Percentiles rank a stretch among this genome's conserved stretches.
phyloP scores from a whole-genome alignment of 2,329 filamentous ascomycete species.

The Metarhizium anisopliae region DNA sequence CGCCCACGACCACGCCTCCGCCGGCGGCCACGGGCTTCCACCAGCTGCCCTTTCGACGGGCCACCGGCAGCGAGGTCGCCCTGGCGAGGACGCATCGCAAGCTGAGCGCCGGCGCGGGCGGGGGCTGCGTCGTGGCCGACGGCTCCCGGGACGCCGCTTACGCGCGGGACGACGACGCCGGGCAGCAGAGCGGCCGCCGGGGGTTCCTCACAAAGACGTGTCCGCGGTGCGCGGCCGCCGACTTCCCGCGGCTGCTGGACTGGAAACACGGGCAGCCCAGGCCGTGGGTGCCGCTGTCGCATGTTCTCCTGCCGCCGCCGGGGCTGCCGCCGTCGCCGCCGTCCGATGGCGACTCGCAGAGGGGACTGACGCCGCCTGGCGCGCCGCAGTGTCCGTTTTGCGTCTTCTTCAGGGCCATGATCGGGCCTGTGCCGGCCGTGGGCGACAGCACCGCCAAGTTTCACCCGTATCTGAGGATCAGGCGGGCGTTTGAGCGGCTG shows the following conservation, averaged over 20 bases:
- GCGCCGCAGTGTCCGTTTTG: conserved; percentile 24
- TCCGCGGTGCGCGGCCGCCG: conserved; percentile 23
- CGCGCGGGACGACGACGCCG: background rate
- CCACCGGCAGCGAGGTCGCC: background rate
- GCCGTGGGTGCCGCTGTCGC: conserved; percentile 27
- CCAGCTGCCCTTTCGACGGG: conserved; percentile 22
- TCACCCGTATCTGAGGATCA: conserved; percentile 26
- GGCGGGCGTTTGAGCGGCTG: conserved; percentile 28
- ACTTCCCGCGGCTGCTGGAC: conserved; percentile 26
- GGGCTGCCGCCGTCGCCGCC: conserved; percentile 16
- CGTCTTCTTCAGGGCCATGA: conserved; percentile 27
- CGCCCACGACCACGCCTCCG: background rate
- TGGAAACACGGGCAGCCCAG: conserved; percentile 26
- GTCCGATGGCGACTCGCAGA: background rate
- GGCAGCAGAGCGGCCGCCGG: background rate
- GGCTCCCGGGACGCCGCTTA: conserved; percentile 7
- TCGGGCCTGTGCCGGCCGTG: conserved; percentile 14
- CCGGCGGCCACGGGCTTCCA: conserved; percentile 22
- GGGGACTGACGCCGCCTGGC: background rate
- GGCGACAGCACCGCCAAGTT: conserved; percentile 22
- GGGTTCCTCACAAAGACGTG: conserved; percentile 15
- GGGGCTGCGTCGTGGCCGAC: conserved; percentile 18
- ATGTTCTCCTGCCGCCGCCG: conserved; percentile 10
- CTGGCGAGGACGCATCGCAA: background rate
- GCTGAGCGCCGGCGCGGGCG: background rate